These are phyloP conservation scores for Corchorus capsularis DNA, from an alignment of 345 rosid genomes.

Conservation along the genomic window DNA sequence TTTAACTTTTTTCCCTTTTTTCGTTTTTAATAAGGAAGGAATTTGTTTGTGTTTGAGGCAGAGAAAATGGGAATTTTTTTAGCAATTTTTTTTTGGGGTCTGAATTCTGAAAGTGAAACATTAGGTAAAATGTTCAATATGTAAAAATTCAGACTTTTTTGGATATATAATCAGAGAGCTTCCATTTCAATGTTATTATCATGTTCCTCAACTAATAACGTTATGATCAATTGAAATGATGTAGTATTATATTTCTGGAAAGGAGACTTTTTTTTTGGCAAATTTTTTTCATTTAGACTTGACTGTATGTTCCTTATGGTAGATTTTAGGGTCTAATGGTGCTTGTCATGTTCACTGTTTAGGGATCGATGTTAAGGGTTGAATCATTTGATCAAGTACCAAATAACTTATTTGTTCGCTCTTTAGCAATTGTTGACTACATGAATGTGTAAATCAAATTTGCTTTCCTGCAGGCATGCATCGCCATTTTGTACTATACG, in stretches of 20 bases:
- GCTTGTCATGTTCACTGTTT: neutral
- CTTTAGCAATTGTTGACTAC: neutral
- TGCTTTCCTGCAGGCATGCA: conserved; percentile 66
- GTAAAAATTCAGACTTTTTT: neutral
- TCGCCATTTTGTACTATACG: conserved; percentile 89
- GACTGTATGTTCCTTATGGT: neutral
- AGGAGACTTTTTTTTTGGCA: neutral
- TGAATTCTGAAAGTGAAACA: neutral
- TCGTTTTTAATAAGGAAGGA: neutral
- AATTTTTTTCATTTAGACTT: neutral
- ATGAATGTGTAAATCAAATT: neutral
- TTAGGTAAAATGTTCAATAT: neutral
- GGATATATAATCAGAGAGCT: neutral
- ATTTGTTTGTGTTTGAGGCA: neutral
- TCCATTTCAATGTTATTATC: neutral
- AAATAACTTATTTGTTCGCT: neutral
- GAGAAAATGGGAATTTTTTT: neutral
- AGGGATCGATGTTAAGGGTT: neutral
- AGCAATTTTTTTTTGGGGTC: neutral
- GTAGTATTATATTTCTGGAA: neutral
- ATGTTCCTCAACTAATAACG: neutral
- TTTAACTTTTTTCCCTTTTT: neutral
- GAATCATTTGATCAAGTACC: neutral
- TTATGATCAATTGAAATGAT: neutral
- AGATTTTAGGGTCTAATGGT: neutral